Evolutionary conservation across 352 stramenopile species (phyloP).

Genomic region (Pythium monospermum): DNA sequence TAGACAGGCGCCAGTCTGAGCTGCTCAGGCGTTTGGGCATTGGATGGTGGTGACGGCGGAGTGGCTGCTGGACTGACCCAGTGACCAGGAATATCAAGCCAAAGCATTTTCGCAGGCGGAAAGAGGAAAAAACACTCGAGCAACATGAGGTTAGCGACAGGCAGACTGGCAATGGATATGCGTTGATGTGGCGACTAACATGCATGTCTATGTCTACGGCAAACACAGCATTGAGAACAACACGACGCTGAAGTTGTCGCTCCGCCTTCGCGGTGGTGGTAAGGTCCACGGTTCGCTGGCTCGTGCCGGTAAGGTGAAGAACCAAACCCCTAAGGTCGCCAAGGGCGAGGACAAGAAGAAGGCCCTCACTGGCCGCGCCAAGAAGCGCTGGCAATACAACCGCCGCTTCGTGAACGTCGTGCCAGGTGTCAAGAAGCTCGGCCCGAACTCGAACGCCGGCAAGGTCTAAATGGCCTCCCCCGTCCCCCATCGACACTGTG

Average conservation of each 20-base stretch:
- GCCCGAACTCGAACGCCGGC: slow-evolving; percentile 98
- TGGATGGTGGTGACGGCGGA: slow-evolving; percentile 34
- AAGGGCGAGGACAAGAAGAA: slow-evolving; percentile 99
- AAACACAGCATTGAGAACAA: slow-evolving; percentile 95
- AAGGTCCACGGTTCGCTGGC: slow-evolving; percentile 99
- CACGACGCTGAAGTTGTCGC: slow-evolving; percentile 94
- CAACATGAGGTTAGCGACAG: slow-evolving; percentile 20
- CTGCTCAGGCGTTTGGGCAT: slow-evolving; percentile 7
- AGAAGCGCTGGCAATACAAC: slow-evolving; percentile 99
- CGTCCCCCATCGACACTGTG: neutral
- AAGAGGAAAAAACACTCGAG: slow-evolving; percentile 26
- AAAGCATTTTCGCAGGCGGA: slow-evolving; percentile 24
- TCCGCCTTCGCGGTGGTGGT: slow-evolving; percentile 93
- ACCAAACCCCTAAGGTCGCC: slow-evolving; percentile 99
- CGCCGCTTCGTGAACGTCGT: slow-evolving; percentile 99
- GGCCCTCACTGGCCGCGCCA: slow-evolving; percentile 95
- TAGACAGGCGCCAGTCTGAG: neutral
- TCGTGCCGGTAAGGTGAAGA: slow-evolving; percentile 99
- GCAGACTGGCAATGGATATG: neutral
- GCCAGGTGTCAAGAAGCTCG: slow-evolving; percentile 95
- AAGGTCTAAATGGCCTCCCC: slow-evolving; percentile 57
- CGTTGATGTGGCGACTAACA: neutral
- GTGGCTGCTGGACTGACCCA: slow-evolving; percentile 17
- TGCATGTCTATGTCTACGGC: neutral
- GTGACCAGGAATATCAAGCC: neutral